Percentiles rank a stretch among this genome's conserved stretches.
phyloP scores from a whole-genome alignment of 179 eudicot species.

The Silene coronaria region DNA sequence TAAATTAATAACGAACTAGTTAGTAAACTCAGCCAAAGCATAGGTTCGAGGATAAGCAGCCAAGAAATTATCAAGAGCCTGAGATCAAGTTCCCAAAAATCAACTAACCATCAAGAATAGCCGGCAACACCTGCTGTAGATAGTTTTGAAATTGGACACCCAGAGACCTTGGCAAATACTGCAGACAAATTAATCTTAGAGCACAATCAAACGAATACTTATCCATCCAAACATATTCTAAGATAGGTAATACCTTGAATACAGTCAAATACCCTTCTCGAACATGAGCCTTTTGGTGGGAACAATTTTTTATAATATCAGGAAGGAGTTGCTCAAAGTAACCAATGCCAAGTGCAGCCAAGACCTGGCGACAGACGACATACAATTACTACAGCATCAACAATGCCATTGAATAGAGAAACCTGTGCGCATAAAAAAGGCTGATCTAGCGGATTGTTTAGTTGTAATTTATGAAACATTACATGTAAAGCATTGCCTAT shows the following conservation, averaged over 20 bases:
- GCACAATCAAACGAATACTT: not conserved
- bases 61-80: not conserved
- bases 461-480: not conserved
- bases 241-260: conserved; percentile 53
- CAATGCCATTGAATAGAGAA: not conserved
- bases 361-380: conserved; percentile 42
- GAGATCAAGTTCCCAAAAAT: conserved; percentile 1
- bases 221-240: not conserved
- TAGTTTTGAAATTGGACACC: conserved; percentile 93
- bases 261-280: conserved; percentile 93
- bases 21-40: not conserved
- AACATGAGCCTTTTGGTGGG: conserved; percentile 90
- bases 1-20: conserved; percentile 21
- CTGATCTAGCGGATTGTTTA: not conserved
- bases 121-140: conserved; percentile 86
- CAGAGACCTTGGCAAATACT: conserved; percentile 90
- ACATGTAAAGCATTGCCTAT: not conserved
- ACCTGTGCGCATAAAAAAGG: not conserved
- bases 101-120: conserved; percentile 87
- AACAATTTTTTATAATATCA: conserved; percentile 75
- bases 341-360: conserved; percentile 85
- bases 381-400: not conserved
- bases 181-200: conserved; percentile 23
- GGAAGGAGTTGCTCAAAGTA: conserved; percentile 88
- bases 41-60: not conserved